A percentile compares a stretch with the other conserved stretches of the same genome.
phyloP scores from a whole-genome alignment of 257 asterid species.

The Misopates orontium region DNA sequence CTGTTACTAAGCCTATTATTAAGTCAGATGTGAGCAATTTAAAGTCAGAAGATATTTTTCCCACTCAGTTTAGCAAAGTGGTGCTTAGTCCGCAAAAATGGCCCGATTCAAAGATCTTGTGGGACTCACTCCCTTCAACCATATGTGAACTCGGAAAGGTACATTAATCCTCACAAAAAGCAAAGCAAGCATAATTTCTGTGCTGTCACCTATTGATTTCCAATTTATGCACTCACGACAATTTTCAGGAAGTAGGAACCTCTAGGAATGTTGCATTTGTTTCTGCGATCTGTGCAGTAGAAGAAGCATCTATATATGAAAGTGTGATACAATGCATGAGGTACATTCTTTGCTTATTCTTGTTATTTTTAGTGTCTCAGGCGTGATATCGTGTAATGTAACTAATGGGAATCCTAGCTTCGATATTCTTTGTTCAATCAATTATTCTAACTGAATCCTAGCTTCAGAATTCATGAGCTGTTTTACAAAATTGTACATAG shows the following conservation, averaged over 20 bases:
- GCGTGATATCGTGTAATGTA: too few species aligned
- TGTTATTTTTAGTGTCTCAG: too few species aligned
- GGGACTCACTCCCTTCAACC: slow-evolving; percentile 63
- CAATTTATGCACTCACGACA: neutral
- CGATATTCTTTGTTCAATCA: too few species aligned
- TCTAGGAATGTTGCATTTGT: slow-evolving; percentile 46
- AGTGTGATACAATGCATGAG: slow-evolving; percentile 71
- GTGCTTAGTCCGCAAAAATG: slow-evolving; percentile 36
- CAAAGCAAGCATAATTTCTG: slow-evolving; percentile 6
- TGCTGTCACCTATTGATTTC: neutral
- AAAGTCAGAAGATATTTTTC: slow-evolving; percentile 41
- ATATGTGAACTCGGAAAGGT: slow-evolving; percentile 76
- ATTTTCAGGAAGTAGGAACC: slow-evolving; percentile 57
- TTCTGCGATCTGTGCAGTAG: slow-evolving; percentile 75
- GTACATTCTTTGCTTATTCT: slow-evolving; percentile 31
- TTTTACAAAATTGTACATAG: too few species aligned
- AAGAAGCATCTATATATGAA: slow-evolving; percentile 74
- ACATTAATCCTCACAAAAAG: neutral
- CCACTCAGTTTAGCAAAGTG: slow-evolving; percentile 48
- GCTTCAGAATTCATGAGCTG: too few species aligned
- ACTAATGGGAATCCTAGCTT: too few species aligned
- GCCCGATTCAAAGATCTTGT: slow-evolving; percentile 48
- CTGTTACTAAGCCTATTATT: slow-evolving; percentile 33
- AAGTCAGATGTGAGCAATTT: slow-evolving; percentile 42
- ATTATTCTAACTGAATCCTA: too few species aligned